A percentile compares a stretch with the other conserved stretches of the same genome.
phyloP scores from a whole-genome alignment of 495 filamentous ascomycete species.

The Penicillium robsamsonii region DNA sequence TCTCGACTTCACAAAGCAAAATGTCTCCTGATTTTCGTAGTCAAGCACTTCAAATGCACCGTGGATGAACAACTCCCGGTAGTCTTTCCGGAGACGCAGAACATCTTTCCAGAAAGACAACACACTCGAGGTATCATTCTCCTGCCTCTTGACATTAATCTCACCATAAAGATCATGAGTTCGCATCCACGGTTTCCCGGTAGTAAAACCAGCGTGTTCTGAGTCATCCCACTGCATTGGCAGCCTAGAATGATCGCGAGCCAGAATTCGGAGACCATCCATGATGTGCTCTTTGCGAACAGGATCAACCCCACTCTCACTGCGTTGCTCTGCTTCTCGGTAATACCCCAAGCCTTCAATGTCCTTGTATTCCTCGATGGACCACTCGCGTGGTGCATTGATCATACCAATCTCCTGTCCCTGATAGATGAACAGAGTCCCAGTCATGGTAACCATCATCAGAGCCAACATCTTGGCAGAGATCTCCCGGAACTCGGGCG shows the following conservation, averaged over 20 bases:
- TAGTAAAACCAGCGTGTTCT: constrained; percentile 41
- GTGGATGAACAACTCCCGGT: constrained; percentile 52
- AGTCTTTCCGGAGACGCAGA: constrained; percentile 45
- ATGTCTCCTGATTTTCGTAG: constrained; percentile 32
- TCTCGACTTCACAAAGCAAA: constrained; percentile 28
- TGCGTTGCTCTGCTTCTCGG: constrained; percentile 26
- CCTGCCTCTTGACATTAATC: constrained; percentile 46
- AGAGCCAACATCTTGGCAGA: constrained; percentile 58
- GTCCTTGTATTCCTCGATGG: constrained; percentile 60
- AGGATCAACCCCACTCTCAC: constrained; percentile 12
- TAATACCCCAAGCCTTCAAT: constrained; percentile 59
- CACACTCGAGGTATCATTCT: constrained; percentile 34
- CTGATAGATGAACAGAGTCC: constrained; percentile 67
- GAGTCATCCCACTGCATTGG: constrained; percentile 62
- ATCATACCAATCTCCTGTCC: constrained; percentile 71
- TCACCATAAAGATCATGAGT: constrained; percentile 42
- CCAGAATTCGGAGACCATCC: constrained; percentile 31
- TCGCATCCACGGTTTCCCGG: constrained; percentile 51
- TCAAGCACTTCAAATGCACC: constrained; percentile 49
- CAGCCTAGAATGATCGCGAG: constrained; percentile 44
- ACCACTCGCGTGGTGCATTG: constrained; percentile 60
- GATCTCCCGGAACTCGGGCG: constrained; percentile 35
- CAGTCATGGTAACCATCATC: constrained; percentile 52
- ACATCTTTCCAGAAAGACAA: constrained; percentile 47
- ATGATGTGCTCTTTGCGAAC: constrained; percentile 15